Base-by-base conservation (phyloP, 2,329 filamentous ascomycete species). In the Annulohypoxylon truncatum region DNA sequence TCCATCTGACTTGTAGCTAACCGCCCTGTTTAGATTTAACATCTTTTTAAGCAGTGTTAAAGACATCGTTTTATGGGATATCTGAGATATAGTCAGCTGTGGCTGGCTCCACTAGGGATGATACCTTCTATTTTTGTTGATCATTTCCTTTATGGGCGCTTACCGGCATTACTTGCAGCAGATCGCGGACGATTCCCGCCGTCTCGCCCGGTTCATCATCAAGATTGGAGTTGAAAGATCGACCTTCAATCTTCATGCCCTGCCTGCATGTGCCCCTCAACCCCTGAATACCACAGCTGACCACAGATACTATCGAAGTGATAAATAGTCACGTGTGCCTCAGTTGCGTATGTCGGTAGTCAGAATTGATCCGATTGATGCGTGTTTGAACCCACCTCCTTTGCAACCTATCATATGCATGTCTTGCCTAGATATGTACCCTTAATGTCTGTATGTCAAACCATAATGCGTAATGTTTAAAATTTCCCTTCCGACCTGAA, bases 101-200 rank as follows among this genome's bases (percentile, higher is more conserved):
- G 24, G 29, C 28, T 33, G 22, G 12, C 64, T 61, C 65, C 65
- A 61, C 56, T 10, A 33, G 24, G 15, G 33, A 61, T 64, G 52
- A 15, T 22, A 67, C 65, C 61, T 64, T 42, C 65, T 58, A 35
- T 24, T 29, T 51, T 54, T 5, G 65, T 61, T 31, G 46, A 61
- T 67, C 61, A 22, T 59, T 64, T 51, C 56, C 48, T 50, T 15
- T 33, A 53, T 51, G 44, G 55, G 65, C 53, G 61, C 61, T 33
- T 53, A 54, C 52, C 52, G 56, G 52, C 47, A 50, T 61, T 46
- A 52, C 29, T 42, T 53, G 64, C 51, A 64, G 51, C 18, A 61
- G 61, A 67, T 67, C 56, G 24, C 47, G 46, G 53, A 64, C 54
- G 12, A 29, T 47, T 50, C 38, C 28, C 4, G n/a, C 40, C 52